These are phyloP conservation scores for Aphanomyces euteiches DNA, from an alignment of 352 stramenopile genomes.

Conservation along the genomic window DNA sequence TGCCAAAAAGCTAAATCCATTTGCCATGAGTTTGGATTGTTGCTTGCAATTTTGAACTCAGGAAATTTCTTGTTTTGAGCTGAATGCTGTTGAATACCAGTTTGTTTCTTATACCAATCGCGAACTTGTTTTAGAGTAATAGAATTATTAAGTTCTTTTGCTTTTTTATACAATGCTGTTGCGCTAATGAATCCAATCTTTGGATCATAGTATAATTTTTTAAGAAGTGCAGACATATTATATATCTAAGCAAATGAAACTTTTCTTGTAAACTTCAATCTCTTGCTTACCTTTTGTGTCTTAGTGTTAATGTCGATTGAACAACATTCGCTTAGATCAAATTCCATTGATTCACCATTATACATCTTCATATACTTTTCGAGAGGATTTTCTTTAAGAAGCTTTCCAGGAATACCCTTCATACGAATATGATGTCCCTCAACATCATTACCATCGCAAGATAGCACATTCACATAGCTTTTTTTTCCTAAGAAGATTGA, in stretches of 20 bases:
- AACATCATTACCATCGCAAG: conserved; percentile 30
- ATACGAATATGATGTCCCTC: conserved; percentile 30
- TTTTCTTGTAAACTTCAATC: conserved; percentile 22
- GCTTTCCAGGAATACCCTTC: conserved; percentile 29
- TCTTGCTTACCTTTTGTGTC: conserved; percentile 27
- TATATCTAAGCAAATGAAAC: conserved; percentile 16
- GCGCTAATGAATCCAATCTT: conserved; percentile 24
- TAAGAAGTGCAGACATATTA: conserved; percentile 6
- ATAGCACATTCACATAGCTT: conserved; percentile 27
- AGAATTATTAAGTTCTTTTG: conserved; percentile 11
- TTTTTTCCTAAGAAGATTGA: conserved; percentile 31
- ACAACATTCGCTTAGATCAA: conserved; percentile 29
- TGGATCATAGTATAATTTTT: conserved; percentile 26
- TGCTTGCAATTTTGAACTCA: conserved; percentile 23
- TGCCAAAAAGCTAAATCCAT: conserved; percentile 30
- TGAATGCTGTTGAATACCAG: conserved; percentile 3
- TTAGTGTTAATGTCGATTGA: conserved; percentile 29
- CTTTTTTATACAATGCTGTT: conserved; percentile 16
- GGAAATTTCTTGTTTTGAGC: conserved; percentile 11
- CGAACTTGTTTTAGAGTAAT: conserved; percentile 25
- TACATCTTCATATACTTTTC: conserved; percentile 29
- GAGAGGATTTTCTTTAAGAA: conserved; percentile 25
- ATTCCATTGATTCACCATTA: conserved; percentile 14
- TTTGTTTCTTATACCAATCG: conserved; percentile 15
- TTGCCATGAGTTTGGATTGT: conserved; percentile 12